These are phyloP conservation scores for Pythium dissimile DNA, from an alignment of 352 stramenopile genomes.

Conservation along the genomic window DNA sequence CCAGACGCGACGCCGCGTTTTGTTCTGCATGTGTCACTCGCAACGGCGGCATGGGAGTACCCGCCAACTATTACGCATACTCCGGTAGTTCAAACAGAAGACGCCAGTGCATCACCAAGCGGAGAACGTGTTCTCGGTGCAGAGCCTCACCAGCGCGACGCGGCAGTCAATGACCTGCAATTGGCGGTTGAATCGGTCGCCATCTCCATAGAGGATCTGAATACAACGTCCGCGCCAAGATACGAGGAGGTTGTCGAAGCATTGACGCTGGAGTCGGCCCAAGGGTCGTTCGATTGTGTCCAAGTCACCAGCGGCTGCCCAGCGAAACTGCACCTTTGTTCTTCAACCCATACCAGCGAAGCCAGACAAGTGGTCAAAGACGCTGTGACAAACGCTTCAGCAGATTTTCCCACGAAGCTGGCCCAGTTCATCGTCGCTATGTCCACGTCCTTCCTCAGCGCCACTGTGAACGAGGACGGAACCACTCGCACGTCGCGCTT, in stretches of 20 bases:
- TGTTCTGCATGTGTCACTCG: not conserved
- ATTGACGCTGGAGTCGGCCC: too few species aligned
- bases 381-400: not conserved
- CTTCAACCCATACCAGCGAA: not conserved
- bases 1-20: too few species aligned
- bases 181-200: too few species aligned
- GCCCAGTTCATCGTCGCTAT: constrained; percentile 12
- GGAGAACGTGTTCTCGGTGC: too few species aligned
- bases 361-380: not conserved
- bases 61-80: too few species aligned
- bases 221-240: too few species aligned
- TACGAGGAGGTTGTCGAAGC: too few species aligned
- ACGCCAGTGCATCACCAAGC: too few species aligned
- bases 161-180: too few species aligned
- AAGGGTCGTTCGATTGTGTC: not conserved
- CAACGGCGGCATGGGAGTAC: not conserved
- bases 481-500: not conserved
- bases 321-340: not conserved
- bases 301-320: not conserved
- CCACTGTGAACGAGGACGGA: constrained; percentile 5
- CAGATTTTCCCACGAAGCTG: constrained; percentile 17
- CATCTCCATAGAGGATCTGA: too few species aligned
- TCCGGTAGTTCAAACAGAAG: too few species aligned
- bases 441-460: constrained; percentile 8
- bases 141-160: too few species aligned